These are phyloP conservation scores for Neurospora tetraspora DNA, from an alignment of 495 filamentous ascomycete species.

Conservation along the genomic window DNA sequence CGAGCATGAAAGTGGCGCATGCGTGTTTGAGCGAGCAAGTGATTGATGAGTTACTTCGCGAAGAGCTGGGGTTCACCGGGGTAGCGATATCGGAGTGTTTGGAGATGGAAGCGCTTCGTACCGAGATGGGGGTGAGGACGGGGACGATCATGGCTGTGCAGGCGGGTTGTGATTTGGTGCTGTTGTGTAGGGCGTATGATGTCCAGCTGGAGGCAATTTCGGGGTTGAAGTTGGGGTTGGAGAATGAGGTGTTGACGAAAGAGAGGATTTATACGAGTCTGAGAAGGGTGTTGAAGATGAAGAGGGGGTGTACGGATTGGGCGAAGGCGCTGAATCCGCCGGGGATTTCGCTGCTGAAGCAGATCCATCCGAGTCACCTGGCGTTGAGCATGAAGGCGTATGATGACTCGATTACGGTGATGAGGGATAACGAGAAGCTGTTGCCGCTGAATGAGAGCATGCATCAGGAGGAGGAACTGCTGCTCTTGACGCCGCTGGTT, in stretches of 20 bases:
- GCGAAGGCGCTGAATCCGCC: slow-evolving; percentile 71
- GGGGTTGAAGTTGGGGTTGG: slow-evolving; percentile 72
- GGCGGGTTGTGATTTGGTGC: slow-evolving; percentile 77
- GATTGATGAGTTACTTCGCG: slow-evolving; percentile 71
- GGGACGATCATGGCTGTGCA: slow-evolving; percentile 92
- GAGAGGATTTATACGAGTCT: slow-evolving; percentile 67
- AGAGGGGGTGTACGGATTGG: slow-evolving; percentile 72
- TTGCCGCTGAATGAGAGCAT: slow-evolving; percentile 69
- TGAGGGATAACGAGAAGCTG: slow-evolving; percentile 69
- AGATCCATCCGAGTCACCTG: slow-evolving; percentile 69
- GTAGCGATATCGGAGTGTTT: slow-evolving; percentile 90
- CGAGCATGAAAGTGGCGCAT: slow-evolving; percentile 83
- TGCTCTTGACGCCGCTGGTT: slow-evolving; percentile 74
- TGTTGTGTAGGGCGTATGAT: slow-evolving; percentile 75
- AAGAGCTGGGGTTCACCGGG: slow-evolving; percentile 74
- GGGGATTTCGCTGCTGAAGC: slow-evolving; percentile 59
- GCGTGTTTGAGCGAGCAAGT: slow-evolving; percentile 86
- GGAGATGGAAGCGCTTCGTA: slow-evolving; percentile 88
- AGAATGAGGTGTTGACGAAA: slow-evolving; percentile 72
- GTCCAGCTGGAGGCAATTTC: slow-evolving; percentile 81
- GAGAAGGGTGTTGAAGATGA: slow-evolving; percentile 61
- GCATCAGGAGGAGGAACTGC: slow-evolving; percentile 70
- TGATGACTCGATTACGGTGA: slow-evolving; percentile 75
- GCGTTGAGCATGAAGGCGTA: slow-evolving; percentile 73
- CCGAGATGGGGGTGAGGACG: slow-evolving; percentile 86